phyloP scores from a whole-genome alignment of 768 basidiomycete species.

The Psilocybe subaeruginosa region DNA sequence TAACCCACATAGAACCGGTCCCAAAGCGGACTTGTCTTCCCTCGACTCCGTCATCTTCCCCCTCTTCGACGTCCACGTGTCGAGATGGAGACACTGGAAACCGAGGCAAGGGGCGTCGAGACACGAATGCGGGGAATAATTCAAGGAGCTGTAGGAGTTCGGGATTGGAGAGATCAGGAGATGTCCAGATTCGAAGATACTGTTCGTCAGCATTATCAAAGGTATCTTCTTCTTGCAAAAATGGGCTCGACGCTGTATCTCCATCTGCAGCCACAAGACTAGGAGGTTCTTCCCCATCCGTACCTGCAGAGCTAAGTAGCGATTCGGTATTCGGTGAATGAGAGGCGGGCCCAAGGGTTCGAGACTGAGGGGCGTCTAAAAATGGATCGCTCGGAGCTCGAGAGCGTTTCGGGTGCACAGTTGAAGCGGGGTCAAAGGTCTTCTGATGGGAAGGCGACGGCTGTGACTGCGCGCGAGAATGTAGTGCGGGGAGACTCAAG shows the following conservation, averaged over 20 bases:
- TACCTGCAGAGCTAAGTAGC: constrained; percentile 28
- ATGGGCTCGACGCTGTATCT: constrained; percentile 34
- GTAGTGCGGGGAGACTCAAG: constrained; percentile 39
- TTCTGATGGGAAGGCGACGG: constrained; percentile 49
- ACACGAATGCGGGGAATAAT: constrained; percentile 79
- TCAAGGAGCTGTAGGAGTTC: constrained; percentile 71
- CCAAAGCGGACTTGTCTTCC: constrained; percentile 69
- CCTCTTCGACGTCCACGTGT: constrained; percentile 69
- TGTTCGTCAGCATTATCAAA: constrained; percentile 36
- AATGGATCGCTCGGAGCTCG: constrained; percentile 83
- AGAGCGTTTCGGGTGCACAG: constrained; percentile 59
- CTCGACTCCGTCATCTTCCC: constrained; percentile 56
- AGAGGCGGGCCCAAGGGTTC: constrained; percentile 57
- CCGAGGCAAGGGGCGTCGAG: constrained; percentile 69
- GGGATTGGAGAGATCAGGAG: constrained; percentile 76
- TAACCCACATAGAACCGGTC: constrained; percentile 85
- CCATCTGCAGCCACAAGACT: constrained; percentile 38
- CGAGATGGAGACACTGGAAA: constrained; percentile 53
- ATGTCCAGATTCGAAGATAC: constrained; percentile 78
- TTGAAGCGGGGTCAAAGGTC: constrained; percentile 42
- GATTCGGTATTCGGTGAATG: constrained; percentile 40
- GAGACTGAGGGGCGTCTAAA: constrained; percentile 70
- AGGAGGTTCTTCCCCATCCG: constrained; percentile 39
- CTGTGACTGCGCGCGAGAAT: constrained; percentile 60
- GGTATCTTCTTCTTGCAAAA: constrained; percentile 25